Evolutionary conservation across 192 early-diverging fungal genomes (phyloP).

Genomic region (Mortierella antarctica): DNA sequence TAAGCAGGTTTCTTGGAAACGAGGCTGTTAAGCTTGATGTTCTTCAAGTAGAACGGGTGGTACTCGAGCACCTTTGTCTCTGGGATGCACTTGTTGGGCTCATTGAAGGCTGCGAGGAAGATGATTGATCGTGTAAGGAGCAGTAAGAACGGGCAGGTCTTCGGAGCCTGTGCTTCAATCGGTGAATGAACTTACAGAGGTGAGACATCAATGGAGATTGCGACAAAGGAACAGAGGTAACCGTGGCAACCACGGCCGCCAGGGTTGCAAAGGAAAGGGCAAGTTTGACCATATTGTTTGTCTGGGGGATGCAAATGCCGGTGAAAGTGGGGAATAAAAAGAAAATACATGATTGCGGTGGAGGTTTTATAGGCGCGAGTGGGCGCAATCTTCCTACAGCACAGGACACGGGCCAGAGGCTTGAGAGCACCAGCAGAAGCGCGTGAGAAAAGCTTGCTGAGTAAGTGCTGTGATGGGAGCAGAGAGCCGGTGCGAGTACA

Average conservation of each 20-base stretch:
- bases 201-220: neutral
- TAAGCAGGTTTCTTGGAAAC: neutral
- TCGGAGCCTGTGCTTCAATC: neutral
- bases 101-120: neutral
- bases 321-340: neutral
- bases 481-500: no score
- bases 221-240: conserved; percentile 7
- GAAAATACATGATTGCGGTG: no score
- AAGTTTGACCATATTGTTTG: conserved; percentile 22
- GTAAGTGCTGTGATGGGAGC: no score
- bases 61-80: conserved; percentile 8
- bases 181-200: neutral
- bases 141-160: neutral
- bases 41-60: conserved; percentile 14
- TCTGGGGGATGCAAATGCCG: neutral
- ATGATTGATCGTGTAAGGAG: neutral
- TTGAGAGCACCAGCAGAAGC: no score
- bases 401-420: no score
- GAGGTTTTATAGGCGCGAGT: no score
- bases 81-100: conserved; percentile 7
- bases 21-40: neutral
- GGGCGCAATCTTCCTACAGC: no score
- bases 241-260: conserved; percentile 19
- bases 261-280: conserved; percentile 10
- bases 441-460: no score